These are phyloP conservation scores for Fagopyrum homotropicum DNA, from an alignment of 148 eudicot genomes.

Conservation along the genomic window DNA sequence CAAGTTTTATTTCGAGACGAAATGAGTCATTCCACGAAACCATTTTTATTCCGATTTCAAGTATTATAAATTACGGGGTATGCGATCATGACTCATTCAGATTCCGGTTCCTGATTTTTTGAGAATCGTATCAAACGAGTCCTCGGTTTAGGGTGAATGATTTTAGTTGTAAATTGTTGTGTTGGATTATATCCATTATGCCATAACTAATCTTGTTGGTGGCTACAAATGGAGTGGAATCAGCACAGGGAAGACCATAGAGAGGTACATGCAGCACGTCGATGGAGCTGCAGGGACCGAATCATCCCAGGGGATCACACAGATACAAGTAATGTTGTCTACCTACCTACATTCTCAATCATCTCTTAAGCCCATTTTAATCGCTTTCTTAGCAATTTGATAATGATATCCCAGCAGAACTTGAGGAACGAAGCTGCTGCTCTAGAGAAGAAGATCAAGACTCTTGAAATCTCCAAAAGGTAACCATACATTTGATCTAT, in stretches of 20 bases:
- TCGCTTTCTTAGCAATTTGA: neutral
- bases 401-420: neutral
- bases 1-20: too few relatives aligned
- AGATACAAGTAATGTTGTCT: slow-evolving; percentile 1
- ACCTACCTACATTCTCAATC: too few relatives aligned
- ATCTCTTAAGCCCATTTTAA: neutral
- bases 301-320: neutral
- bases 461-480: slow-evolving; percentile 47
- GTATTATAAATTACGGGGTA: too few relatives aligned
- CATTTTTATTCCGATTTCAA: too few relatives aligned
- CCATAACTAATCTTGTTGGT: too few relatives aligned
- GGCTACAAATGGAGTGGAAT: neutral
- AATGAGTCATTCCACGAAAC: too few relatives aligned
- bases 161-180: too few relatives aligned
- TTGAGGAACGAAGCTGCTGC: slow-evolving; percentile 32
- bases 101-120: too few relatives aligned
- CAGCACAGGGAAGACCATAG: slow-evolving; percentile 44
- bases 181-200: too few relatives aligned
- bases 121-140: too few relatives aligned
- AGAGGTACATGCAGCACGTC: slow-evolving; percentile 34
- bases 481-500: slow-evolving; percentile 9
- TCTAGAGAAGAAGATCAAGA: slow-evolving; percentile 36
- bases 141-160: too few relatives aligned
- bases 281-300: slow-evolving; percentile 21
- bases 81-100: too few relatives aligned